Evolutionary conservation across 768 basidiomycete species (phyloP).

Genomic region (Suillus alpinus): DNA sequence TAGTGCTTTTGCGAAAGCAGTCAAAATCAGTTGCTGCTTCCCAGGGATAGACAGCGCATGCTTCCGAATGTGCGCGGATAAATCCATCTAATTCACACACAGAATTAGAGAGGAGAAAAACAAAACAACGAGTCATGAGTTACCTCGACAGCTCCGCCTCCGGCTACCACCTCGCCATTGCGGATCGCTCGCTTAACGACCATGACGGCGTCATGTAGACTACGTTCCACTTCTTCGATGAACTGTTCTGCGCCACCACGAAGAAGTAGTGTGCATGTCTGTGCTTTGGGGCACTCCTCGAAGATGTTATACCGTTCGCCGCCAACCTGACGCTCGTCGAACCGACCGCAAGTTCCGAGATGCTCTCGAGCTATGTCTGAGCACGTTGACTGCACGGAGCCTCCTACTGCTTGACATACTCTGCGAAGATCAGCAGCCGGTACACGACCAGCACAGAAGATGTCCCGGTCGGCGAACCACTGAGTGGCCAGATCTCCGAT

Average conservation of each 20-base stretch:
- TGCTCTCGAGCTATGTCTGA: conserved; percentile 89
- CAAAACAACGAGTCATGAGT: conserved; percentile 8
- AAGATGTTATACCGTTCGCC: conserved; percentile 97
- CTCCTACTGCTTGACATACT: conserved; percentile 95
- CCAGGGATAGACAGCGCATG: conserved; percentile 92
- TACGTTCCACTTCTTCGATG: conserved; percentile 96
- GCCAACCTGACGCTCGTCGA: conserved; percentile 94
- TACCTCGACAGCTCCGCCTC: conserved; percentile 96
- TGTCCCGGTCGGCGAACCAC: conserved; percentile 98
- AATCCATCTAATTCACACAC: conserved; percentile 76
- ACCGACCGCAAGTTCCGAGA: conserved; percentile 88
- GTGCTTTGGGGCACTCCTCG: conserved; percentile 87
- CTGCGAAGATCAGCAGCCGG: conserved; percentile 85
- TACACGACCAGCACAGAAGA: conserved; percentile 98
- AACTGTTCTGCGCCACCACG: conserved; percentile 98
- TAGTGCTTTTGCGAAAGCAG: conserved; percentile 94
- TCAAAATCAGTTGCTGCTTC: conserved; percentile 90
- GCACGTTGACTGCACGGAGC: conserved; percentile 92
- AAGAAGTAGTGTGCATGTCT: conserved; percentile 92
- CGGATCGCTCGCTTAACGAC: conserved; percentile 97
- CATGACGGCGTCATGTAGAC: conserved; percentile 98
- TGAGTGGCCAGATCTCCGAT: conserved; percentile 99
- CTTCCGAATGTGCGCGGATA: conserved; percentile 91
- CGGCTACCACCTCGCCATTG: conserved; percentile 95
- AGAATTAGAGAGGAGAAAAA: conserved; percentile 1